Evolutionary conservation across 306 rosid genomes (phyloP), one percentile per base, ranked within the genome.

Genomic region (Vigna trinervia): DNA sequence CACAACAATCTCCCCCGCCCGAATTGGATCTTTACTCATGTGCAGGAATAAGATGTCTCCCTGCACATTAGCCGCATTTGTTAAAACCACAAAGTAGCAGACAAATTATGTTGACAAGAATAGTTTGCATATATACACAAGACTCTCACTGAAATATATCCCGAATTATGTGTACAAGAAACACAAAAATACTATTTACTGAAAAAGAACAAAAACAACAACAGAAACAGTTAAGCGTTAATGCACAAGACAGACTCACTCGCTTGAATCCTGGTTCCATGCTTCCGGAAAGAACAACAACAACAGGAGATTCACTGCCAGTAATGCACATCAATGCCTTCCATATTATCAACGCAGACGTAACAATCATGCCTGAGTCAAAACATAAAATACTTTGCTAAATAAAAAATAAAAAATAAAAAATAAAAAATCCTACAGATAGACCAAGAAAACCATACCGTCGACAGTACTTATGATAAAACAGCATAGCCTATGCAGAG

Each of bases 1-100:
- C 13, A 94, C 98, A 73, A 94, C 98, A 88, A 94, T 94, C 84
- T 94, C 98, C 79, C 98, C 98, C 0, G 98, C 90, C 57, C 98
- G 93, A 80, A 94, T 94, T 45, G 98, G 98, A 64, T 90, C 97
- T 51, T 89, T 86, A 83, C 88, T 90, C 97, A 94, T 90, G 90
- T 87, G 97, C 80, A 94, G 84, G 84, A 94, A 94, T 65, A 92
- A 88, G 80, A 94, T 94, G 87, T 94, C 98, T 43, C 97, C 98
- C 97, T 92, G 83, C 46, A 82, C 30, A 32, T 58, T 23, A 51
- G 32, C 46, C 19, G 39, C 48, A 71, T 71, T 64, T 68, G 57
- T 79, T 17, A 63, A 36, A 53, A 57, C 36, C 56, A 26, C 36
- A 53, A 75, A 50, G 70, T 66, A 69, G 52, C 22, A 34, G 15